phyloP scores from a whole-genome alignment of 306 rosid genomes.

The Vigna nakashimae region DNA sequence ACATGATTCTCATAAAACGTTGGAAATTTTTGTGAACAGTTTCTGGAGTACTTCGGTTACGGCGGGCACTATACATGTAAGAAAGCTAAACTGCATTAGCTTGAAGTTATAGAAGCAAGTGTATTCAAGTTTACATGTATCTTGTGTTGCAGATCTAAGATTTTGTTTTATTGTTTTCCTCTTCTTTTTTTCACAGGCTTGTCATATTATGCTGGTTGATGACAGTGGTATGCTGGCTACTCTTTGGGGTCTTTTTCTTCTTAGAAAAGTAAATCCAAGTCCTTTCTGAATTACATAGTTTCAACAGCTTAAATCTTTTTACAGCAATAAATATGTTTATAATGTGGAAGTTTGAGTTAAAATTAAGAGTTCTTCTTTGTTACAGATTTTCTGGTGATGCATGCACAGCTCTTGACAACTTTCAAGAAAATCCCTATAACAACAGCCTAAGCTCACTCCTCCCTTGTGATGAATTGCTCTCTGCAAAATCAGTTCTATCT shows the following conservation, averaged over 20 bases:
- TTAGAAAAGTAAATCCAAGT: constrained; percentile 60
- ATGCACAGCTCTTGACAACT: constrained; percentile 76
- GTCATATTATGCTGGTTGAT: constrained; percentile 69
- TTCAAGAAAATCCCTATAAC: constrained; percentile 74
- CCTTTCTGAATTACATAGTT: constrained; percentile 25
- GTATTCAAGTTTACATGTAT: neutral
- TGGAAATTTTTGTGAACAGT: constrained; percentile 54
- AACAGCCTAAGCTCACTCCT: constrained; percentile 85
- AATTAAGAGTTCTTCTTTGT: constrained; percentile 12
- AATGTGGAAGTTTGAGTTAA: constrained; percentile 10
- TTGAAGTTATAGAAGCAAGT: constrained; percentile 10
- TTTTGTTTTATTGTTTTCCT: neutral
- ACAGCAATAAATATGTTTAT: constrained; percentile 14
- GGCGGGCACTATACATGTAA: constrained; percentile 58
- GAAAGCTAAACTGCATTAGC: constrained; percentile 35
- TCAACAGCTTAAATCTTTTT: neutral
- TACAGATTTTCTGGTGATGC: constrained; percentile 79
- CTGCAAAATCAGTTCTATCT: constrained; percentile 68
- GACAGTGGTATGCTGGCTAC: constrained; percentile 77
- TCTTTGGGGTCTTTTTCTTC: constrained; percentile 79
- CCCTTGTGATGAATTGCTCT: constrained; percentile 72
- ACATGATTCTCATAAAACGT: constrained; percentile 33
- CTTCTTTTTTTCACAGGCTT: constrained; percentile 55
- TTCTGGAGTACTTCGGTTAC: constrained; percentile 62
- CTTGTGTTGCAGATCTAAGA: neutral